Base-by-base conservation (phyloP, 75 land plant species). In the Isoetes taiwanensis region DNA sequence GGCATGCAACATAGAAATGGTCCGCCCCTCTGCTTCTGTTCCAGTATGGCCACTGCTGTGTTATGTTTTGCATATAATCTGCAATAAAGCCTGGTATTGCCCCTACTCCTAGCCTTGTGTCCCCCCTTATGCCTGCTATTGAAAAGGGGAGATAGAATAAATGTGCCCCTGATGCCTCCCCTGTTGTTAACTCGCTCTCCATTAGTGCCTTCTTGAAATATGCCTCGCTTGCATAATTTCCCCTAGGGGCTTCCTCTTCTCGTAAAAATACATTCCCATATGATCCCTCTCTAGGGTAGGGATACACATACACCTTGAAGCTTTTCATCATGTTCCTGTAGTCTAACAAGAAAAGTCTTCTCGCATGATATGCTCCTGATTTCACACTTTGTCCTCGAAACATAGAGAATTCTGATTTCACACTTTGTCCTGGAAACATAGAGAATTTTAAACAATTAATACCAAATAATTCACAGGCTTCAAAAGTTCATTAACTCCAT, bases 1-100 rank as follows among this genome's bases (percentile, higher is more conserved):
- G 50, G 50, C 50, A 46, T 6, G 50, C 50, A 46, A 46, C 50
- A 23, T 46, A 46, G 50, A 46, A 46, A 46, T 46, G 50, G 16
- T 46, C 50, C 8, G 12, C 25, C 21, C 50, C 50, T 6, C 19
- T 23, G n/a, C 21, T 46, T 46, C 50, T 6, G 50, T 46, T 46
- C 50, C 50, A 46, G 16, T 46, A 46, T 19, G 50, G 50, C 6
- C 19, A 46, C 50, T n/a, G 6, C 5, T 8, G 6, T 6, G 25
- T 46, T 5, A 46, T 46, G 50, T 19, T 46, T 23, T 46, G 16
- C 12, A 46, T 23, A n/a, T 46, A 46, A 16, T 46, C 50, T 8
- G 25, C 5, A 5, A 46, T 23, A 16, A 46, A 46, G 4, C 5
- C 50, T n/a, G 6, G 6, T 8, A 46, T 46, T 6, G 25, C 12